phyloP scores from a whole-genome alignment of 306 rosid genomes.

The Castanea sativa region DNA sequence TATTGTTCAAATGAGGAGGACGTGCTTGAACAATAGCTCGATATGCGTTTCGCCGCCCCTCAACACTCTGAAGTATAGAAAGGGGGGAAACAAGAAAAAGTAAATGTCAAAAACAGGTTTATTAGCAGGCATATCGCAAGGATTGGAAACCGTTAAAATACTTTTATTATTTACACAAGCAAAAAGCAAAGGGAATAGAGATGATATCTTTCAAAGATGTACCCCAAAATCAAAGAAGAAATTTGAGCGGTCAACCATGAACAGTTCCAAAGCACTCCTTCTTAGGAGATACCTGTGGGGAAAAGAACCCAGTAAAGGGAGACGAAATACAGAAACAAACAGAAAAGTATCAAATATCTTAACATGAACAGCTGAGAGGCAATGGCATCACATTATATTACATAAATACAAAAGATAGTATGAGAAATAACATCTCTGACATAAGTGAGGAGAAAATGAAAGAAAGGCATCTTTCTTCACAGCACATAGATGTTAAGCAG shows the following conservation, averaged over 20 bases:
- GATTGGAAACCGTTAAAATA: constrained; percentile 15
- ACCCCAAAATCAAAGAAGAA: constrained; percentile 98
- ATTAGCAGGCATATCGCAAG: constrained; percentile 11
- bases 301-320: constrained; percentile 5
- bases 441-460: neutral
- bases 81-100: neutral
- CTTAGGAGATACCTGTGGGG: constrained; percentile 78
- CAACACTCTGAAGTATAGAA: constrained; percentile 59
- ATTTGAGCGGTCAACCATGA: constrained; percentile 90
- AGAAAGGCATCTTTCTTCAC: neutral
- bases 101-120: constrained; percentile 4
- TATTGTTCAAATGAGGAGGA: constrained; percentile 84
- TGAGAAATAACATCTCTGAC: neutral
- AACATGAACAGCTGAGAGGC: constrained; percentile 9
- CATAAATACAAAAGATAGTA: neutral
- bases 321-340: constrained; percentile 15
- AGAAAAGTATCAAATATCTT: neutral
- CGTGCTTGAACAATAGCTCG: constrained; percentile 89
- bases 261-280: constrained; percentile 95
- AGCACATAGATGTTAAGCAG: neutral
- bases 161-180: constrained; percentile 6
- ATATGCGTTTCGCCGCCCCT: constrained; percentile 87
- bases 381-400: constrained; percentile 2
- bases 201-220: constrained; percentile 27
- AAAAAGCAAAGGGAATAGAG: constrained; percentile 5